Conservation (phyloP, 1,284 basidiomycete genomes). For the Erythrobasidium hasegawianum region DNA sequence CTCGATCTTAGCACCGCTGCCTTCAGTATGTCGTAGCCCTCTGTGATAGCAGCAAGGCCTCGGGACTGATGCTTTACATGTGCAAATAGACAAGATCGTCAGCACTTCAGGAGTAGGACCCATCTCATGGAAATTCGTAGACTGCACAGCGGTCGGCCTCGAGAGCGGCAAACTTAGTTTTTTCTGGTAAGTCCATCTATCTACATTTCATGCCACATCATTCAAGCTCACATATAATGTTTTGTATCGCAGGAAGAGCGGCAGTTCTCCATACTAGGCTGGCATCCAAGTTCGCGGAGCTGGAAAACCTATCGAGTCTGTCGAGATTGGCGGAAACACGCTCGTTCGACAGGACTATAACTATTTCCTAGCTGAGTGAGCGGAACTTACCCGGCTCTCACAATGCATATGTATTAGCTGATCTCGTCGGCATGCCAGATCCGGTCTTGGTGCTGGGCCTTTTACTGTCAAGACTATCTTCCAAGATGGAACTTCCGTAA, state of each 20-base stretch:
- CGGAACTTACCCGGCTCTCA: no score
- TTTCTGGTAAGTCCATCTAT: not conserved
- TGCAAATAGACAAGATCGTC: constrained; percentile 4
- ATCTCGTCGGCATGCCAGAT: not conserved
- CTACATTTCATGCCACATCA: not conserved
- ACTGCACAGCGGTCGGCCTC: not conserved
- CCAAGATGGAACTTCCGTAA: not conserved
- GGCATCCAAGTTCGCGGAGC: constrained; percentile 7
- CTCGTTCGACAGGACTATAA: constrained; percentile 8
- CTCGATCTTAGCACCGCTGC: constrained; percentile 2
- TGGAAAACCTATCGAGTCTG: not conserved
- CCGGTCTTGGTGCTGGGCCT: constrained; percentile 1
- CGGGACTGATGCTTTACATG: no score
- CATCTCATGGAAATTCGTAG: constrained; percentile 7
- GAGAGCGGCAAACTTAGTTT: not conserved
- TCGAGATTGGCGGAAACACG: not conserved
- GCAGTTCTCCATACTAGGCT: constrained; percentile 2
- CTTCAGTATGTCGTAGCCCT: not conserved
- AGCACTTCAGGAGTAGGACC: not conserved
- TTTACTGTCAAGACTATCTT: constrained; percentile 9
- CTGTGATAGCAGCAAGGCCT: no score
- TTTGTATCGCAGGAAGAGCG: not conserved
- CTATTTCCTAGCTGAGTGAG: constrained; percentile 5
- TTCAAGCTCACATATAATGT: not conserved
- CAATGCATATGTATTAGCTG: no score